Conservation (phyloP, 768 basidiomycete genomes). For the Suillus weaverae region DNA sequence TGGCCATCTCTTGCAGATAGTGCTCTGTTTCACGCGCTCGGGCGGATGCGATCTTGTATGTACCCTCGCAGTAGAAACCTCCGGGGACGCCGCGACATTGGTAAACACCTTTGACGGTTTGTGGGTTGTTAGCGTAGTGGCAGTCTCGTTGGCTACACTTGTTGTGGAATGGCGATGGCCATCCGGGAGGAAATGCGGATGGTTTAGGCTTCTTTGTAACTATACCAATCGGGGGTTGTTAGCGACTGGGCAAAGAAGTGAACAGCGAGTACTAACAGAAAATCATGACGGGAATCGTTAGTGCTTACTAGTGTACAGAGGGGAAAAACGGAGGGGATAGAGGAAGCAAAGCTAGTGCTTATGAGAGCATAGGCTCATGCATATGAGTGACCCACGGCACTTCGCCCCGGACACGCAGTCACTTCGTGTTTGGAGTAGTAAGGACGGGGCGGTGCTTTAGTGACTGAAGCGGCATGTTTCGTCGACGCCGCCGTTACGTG, state of each 20-base stretch:
- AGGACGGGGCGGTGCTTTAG: not conserved
- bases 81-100: slow-evolving; percentile 34
- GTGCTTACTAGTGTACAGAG: slow-evolving; percentile 7
- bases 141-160: slow-evolving; percentile 37
- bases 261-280: slow-evolving; percentile 25
- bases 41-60: slow-evolving; percentile 34
- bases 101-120: slow-evolving; percentile 31
- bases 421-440: slow-evolving; percentile 27
- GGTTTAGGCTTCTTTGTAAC: slow-evolving; percentile 33
- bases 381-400: slow-evolving; percentile 14
- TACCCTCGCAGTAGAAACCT: slow-evolving; percentile 36
- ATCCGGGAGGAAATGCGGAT: slow-evolving; percentile 28
- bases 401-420: slow-evolving; percentile 29
- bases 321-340: slow-evolving; percentile 7
- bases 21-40: slow-evolving; percentile 34
- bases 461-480: slow-evolving; percentile 1
- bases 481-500: not conserved
- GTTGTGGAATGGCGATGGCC: slow-evolving; percentile 39
- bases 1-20: slow-evolving; percentile 28
- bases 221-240: slow-evolving; percentile 10
- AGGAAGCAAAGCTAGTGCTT: slow-evolving; percentile 22
- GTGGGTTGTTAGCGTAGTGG: slow-evolving; percentile 31
- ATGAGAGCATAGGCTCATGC: slow-evolving; percentile 25
- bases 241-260: not conserved
- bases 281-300: slow-evolving; percentile 25